Evolutionary conservation across 192 early-diverging fungal species (phyloP).

Genomic region (Umbelopsis ramanniana): DNA sequence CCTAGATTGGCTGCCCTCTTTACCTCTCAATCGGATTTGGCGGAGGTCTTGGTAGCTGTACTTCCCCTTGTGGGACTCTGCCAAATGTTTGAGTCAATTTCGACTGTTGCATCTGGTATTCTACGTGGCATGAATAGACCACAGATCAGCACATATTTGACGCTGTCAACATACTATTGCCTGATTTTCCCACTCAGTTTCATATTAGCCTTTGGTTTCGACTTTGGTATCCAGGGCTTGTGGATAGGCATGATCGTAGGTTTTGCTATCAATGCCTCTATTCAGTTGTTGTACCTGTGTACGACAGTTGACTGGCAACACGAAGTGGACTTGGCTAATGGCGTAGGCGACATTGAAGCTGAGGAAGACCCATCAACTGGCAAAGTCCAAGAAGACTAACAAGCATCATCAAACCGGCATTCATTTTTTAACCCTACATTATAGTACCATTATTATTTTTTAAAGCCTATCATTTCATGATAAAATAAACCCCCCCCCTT

Average conservation of each 20-base stretch:
- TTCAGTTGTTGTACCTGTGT: neutral
- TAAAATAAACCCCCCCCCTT: too few relatives aligned
- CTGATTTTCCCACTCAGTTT: constrained; percentile 63
- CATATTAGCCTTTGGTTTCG: constrained; percentile 52
- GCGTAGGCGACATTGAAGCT: neutral
- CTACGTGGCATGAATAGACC: constrained; percentile 78
- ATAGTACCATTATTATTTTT: too few relatives aligned
- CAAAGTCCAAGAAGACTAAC: neutral
- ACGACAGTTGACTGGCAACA: neutral
- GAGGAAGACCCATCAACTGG: neutral
- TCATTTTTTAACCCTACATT: too few relatives aligned
- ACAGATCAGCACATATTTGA: constrained; percentile 57
- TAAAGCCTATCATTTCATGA: too few relatives aligned
- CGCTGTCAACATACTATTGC: constrained; percentile 62
- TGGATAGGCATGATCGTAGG: constrained; percentile 61
- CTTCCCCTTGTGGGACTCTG: constrained; percentile 78
- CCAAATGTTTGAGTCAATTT: constrained; percentile 70
- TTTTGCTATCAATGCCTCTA: neutral
- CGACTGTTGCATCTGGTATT: constrained; percentile 62
- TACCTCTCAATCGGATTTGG: constrained; percentile 65
- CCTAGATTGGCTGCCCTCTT: constrained; percentile 63
- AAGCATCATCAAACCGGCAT: too few relatives aligned
- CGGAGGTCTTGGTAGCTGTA: constrained; percentile 64
- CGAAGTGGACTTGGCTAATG: neutral
- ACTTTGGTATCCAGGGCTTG: constrained; percentile 59